Evolutionary conservation across 345 rosid genomes (phyloP).

Genomic region (Pistacia vera): DNA sequence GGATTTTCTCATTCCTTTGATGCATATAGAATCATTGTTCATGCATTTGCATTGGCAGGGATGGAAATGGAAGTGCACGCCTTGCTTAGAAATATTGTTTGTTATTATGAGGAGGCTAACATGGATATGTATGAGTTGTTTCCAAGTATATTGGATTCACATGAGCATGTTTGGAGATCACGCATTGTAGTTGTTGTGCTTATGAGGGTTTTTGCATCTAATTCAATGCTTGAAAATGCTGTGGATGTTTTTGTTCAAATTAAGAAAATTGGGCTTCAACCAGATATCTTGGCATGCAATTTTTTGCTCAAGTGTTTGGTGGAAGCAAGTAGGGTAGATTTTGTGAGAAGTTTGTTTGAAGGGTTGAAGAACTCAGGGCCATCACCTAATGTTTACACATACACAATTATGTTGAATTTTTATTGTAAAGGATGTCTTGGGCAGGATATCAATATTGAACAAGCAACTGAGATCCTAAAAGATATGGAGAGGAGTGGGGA

Average conservation of each 20-base stretch:
- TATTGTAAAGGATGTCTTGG: constrained; percentile 38
- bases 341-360: constrained; percentile 32
- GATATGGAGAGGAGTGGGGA: constrained; percentile 45
- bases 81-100: constrained; percentile 44
- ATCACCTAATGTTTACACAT: constrained; percentile 49
- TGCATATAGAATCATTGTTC: constrained; percentile 36
- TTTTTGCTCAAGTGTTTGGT: constrained; percentile 58
- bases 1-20: constrained; percentile 35
- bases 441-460: constrained; percentile 20
- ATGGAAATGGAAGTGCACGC: constrained; percentile 41
- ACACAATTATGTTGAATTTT: constrained; percentile 49
- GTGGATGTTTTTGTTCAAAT: constrained; percentile 31
- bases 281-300: constrained; percentile 46
- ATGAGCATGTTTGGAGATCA: constrained; percentile 21
- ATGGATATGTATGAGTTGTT: constrained; percentile 37
- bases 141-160: constrained; percentile 36
- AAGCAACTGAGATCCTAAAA: constrained; percentile 37
- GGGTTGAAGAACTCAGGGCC: constrained; percentile 50
- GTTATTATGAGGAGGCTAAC: constrained; percentile 28
- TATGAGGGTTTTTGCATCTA: constrained; percentile 53
- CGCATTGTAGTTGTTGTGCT: constrained; percentile 35
- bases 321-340: constrained; percentile 35
- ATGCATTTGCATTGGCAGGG: constrained; percentile 35
- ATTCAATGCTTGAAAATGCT: constrained; percentile 47
- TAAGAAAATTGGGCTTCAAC: constrained; percentile 34